Conservation (phyloP, 345 rosid species). For the Euphorbia pulcherrima region DNA sequence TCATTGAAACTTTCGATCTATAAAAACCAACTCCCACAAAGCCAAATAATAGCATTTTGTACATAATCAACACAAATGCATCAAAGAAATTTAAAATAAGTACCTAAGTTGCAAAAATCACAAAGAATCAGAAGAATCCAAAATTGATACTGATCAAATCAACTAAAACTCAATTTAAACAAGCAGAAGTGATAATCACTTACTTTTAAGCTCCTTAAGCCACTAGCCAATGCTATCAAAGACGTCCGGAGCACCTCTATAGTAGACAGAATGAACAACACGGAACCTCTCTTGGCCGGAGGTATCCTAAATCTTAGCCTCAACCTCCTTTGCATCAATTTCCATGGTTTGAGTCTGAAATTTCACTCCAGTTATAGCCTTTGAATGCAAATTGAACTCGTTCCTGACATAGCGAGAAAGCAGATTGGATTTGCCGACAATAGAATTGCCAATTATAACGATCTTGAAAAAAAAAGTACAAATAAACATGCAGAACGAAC, state of each 20-base stretch:
- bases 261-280: constrained; percentile 32
- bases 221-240: constrained; percentile 31
- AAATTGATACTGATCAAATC: constrained; percentile 1
- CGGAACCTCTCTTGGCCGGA: constrained; percentile 38
- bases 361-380: constrained; percentile 60
- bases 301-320: constrained; percentile 43
- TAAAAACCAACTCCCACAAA: no score
- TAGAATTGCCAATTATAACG: constrained; percentile 58
- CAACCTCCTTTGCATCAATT: constrained; percentile 35
- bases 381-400: constrained; percentile 55
- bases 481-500: no score
- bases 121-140: neutral
- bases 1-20: constrained; percentile 21
- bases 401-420: constrained; percentile 48
- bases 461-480: constrained; percentile 64
- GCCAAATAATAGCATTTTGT: neutral
- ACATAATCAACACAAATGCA: neutral
- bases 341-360: constrained; percentile 51
- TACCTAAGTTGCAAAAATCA: neutral
- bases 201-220: constrained; percentile 38
- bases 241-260: constrained; percentile 35
- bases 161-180: neutral
- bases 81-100: neutral
- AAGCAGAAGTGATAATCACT: neutral
- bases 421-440: constrained; percentile 59